Base-by-base conservation (phyloP, 495 filamentous ascomycete genomes). In the Trichoderma virens region DNA sequence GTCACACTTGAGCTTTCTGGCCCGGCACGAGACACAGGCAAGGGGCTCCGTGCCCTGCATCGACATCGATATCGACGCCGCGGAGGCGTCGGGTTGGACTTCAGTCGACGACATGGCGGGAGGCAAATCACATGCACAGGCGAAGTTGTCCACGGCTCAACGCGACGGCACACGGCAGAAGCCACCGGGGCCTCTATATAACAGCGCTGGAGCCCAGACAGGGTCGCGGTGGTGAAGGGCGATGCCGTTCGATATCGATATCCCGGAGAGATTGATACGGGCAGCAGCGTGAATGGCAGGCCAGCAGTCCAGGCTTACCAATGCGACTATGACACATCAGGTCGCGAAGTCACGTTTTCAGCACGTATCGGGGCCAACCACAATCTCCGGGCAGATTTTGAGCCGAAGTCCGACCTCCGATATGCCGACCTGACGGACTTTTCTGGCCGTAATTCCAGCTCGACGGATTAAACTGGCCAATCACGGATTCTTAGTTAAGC, bases 1-100 rank as follows among this genome's bases (percentile, higher is more conserved):
- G 72, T 90, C 88, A 68, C 88, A 90, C 75, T 80, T 79, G 64
- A 88, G 83, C 67, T 88, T 86, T 65, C 85, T 81, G 64, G 80
- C 76, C 60, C 86, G 84, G 67, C 85, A 86, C 43, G 73, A 72
- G 34, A 86, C 75, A 70, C 83, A 86, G 32, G 83, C 82, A 64
- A 86, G 68, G 14, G 80, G 74, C 38, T 74, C 72, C 20, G 63
- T 11, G 18, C 38, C 59, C 43, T 51, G 54, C 9, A 30, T 30
- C 13, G 9, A 14, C 41, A 20, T n/a, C n/a, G n/a, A n/a, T n/a
- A n/a, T n/a, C 23, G 43, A 23, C 20, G 61, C 61, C 39, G 39
- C 38, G 23, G 61, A 31, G 41, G 38, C 61, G 16, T 47, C 39
- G 31, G 61, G 20, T 18, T 43, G 39, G 39, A 35, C 61, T 28